Evolutionary conservation across 768 basidiomycete species (phyloP), one percentile per base, ranked within the genome.

Genomic region (Tulasnella sp.): DNA sequence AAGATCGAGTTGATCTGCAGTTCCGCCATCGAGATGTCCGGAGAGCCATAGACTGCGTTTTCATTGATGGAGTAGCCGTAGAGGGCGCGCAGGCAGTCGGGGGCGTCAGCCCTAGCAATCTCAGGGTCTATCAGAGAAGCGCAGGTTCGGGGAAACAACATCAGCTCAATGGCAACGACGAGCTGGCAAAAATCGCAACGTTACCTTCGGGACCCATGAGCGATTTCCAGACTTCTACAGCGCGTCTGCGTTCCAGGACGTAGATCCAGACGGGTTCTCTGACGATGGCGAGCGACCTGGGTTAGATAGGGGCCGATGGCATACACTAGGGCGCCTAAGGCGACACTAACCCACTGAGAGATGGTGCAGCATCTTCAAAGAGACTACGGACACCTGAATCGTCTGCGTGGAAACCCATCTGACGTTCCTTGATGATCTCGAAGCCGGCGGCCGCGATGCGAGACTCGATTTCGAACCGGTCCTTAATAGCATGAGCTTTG

Each of bases 341-440:
- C 4, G 37, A 64, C 69, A 90, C 93, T 88, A 85, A 95, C 95
- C 95, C 93, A 80, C 90, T 90, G 80, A 96, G 89, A 74, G 91
- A 92, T 44, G 88, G 88, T 11, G 92, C 90, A 82, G 95, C 94
- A 74, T 93, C 90, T 22, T 94, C 94, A 84, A 96, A 96, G 50
- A 96, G 86, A 83, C 95, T 94, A 78, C 90, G 88, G 1, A 91
- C 90, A 44, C 94, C 94, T 37, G 93, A 93, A 83, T 96, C 94
- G 83, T 95, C 94, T 22, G 91, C 89, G 84, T 95, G 94, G 83
- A 96, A 95, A 82, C 94, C 93, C 92, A 96, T 94, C 85, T 94
- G 94, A 28, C 95, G 87, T 85, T 95, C 95, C 86, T 96, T 96
- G 80, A 94, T 91, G 83, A 96, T 94, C 93, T 96, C 95, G 81